Conservation (phyloP, 192 early-diverging fungal species). For the Gonapodya prolifera region DNA sequence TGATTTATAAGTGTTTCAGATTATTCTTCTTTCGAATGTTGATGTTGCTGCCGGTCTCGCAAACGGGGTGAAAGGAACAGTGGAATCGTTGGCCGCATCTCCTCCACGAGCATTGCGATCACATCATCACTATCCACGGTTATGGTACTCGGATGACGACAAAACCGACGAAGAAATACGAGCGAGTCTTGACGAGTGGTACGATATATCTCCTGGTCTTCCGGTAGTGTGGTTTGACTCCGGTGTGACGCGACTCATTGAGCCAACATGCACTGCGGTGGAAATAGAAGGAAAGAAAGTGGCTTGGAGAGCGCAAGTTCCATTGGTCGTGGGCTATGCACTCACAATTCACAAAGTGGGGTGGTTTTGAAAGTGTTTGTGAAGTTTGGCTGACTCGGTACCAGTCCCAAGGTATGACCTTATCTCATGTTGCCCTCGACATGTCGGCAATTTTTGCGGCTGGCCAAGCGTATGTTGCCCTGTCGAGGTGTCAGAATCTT, state of each 20-base stretch:
- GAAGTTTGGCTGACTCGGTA: no score
- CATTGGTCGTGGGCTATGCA: neutral
- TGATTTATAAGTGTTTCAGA: no score
- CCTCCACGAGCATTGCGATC: neutral
- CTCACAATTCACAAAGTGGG: neutral
- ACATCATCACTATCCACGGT: neutral
- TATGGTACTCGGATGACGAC: neutral
- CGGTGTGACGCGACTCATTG: neutral
- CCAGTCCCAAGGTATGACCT: neutral
- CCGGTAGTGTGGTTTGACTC: neutral
- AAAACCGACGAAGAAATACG: neutral
- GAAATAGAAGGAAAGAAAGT: neutral
- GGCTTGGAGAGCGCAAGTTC: neutral
- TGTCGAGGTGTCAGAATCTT: neutral
- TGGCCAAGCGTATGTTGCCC: neutral
- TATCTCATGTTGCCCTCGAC: neutral
- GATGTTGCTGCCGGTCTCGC: neutral
- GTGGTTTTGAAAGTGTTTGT: no score
- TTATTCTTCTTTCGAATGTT: neutral
- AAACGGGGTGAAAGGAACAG: neutral
- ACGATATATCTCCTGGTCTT: neutral
- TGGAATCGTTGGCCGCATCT: neutral
- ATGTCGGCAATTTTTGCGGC: neutral
- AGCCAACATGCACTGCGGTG: neutral
- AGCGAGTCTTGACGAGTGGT: neutral